Percentiles rank a stretch among this genome's conserved stretches.
phyloP scores from a whole-genome alignment of 78 protist genomes.

The Dictyostelium intermedium region DNA sequence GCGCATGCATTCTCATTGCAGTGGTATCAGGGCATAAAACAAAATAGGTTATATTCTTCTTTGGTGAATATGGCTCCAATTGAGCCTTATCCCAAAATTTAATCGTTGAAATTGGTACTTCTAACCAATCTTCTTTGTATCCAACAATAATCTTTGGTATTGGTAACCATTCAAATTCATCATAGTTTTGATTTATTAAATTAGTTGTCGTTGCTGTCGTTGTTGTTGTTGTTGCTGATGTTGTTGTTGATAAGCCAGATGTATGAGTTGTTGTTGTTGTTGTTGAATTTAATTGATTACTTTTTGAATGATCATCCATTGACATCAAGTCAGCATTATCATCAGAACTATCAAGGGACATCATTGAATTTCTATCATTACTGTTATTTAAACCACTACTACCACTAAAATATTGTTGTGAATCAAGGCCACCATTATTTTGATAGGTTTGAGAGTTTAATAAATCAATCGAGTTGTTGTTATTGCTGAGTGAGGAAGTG shows the following conservation, averaged over 20 bases:
- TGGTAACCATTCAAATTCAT: conserved; percentile 39
- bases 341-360: neutral
- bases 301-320: neutral
- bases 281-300: neutral
- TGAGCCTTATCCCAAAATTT: conserved; percentile 70
- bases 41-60: conserved; percentile 74
- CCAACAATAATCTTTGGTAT: conserved; percentile 56
- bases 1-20: neutral
- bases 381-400: conserved; percentile 8
- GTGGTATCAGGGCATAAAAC: conserved; percentile 53
- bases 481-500: no score
- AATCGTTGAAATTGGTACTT: conserved; percentile 28
- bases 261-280: no score
- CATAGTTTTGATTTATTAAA: neutral
- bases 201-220: neutral
- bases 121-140: conserved; percentile 66
- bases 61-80: conserved; percentile 75
- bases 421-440: neutral
- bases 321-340: neutral
- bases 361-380: neutral
- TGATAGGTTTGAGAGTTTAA: neutral
- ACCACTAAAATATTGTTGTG: conserved; percentile 8
- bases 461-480: neutral
- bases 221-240: neutral
- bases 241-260: neutral